Percentiles rank a stretch among this genome's conserved stretches.
Conservation (phyloP, 345 rosid species). For the Populus pruinosa region DNA sequence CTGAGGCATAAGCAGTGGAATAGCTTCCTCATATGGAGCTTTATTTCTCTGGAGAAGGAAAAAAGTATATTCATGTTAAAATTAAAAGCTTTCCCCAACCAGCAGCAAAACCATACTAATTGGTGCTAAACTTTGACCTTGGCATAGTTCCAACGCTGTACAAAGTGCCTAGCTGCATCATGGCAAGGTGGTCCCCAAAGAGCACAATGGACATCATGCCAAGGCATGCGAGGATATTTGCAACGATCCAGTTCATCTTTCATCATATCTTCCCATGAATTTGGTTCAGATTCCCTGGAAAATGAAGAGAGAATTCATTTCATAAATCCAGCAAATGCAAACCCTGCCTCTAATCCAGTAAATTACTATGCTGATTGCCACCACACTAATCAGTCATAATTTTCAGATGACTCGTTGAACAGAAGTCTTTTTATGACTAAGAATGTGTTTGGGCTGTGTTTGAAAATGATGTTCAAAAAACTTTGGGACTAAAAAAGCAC, state of each 20-base stretch:
- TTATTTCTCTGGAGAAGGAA: constrained; percentile 67
- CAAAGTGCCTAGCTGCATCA: constrained; percentile 94
- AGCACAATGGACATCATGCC: constrained; percentile 99
- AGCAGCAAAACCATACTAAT: constrained; percentile 5
- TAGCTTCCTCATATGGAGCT: constrained; percentile 90
- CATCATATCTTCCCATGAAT: constrained; percentile 98
- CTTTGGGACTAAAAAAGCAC: neutral
- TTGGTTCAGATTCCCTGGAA: constrained; percentile 96
- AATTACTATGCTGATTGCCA: neutral
- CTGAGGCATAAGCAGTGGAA: constrained; percentile 97
- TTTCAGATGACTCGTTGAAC: neutral
- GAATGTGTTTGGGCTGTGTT: neutral
- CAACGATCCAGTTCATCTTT: constrained; percentile 89
- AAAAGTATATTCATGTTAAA: constrained; percentile 8
- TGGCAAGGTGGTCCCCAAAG: constrained; percentile 99
- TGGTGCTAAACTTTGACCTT: constrained; percentile 49
- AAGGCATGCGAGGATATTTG: constrained; percentile 96
- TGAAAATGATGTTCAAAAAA: neutral
- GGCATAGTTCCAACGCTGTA: constrained; percentile 99
- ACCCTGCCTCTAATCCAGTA: constrained; percentile 8
- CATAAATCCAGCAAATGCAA: neutral
- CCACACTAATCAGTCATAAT: neutral
- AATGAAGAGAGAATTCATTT: constrained; percentile 7
- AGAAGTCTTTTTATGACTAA: neutral
- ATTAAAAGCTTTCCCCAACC: neutral